Percentiles rank a stretch among this genome's conserved stretches.
Evolutionary conservation across 805 yeast species (phyloP).

Genomic region (Barnettozyma siamensis): DNA sequence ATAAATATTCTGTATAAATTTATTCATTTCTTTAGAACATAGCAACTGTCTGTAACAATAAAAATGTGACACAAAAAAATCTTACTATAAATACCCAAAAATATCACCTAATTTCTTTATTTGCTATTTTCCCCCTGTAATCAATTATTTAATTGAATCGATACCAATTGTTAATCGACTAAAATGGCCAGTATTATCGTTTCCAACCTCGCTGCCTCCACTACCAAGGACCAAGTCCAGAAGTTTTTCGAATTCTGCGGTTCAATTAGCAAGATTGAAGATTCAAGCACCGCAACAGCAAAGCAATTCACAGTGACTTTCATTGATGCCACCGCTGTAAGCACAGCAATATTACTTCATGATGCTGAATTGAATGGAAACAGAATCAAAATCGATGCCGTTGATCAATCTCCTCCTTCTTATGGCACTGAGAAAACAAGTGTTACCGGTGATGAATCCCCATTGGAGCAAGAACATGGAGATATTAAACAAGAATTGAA

Average conservation of each 20-base stretch:
- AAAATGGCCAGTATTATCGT: conserved; percentile 7
- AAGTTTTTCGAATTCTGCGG: conserved; percentile 77
- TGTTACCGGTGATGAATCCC: conserved; percentile 3
- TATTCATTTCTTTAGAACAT: too few relatives aligned
- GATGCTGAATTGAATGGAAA: conserved; percentile 69
- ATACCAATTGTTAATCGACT: not conserved
- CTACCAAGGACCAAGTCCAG: conserved; percentile 10
- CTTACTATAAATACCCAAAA: too few relatives aligned
- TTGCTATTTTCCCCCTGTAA: too few relatives aligned
- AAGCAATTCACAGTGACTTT: conserved; percentile 42
- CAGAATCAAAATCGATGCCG: conserved; percentile 40
- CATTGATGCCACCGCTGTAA: conserved; percentile 52
- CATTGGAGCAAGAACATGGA: conserved; percentile 13
- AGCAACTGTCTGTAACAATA: too few relatives aligned
- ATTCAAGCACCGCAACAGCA: conserved; percentile 9
- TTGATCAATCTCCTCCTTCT: conserved; percentile 24
- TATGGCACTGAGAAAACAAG: too few relatives aligned
- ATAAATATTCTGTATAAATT: too few relatives aligned
- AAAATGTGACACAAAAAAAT: too few relatives aligned
- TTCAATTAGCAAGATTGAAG: conserved; percentile 29
- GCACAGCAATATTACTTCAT: conserved; percentile 63
- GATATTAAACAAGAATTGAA: conserved; percentile 71
- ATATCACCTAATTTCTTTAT: too few relatives aligned
- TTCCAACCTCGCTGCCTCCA: conserved; percentile 3
- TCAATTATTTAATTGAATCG: too few relatives aligned